phyloP scores from a whole-genome alignment of 2,329 filamentous ascomycete species.

The Metarhizium anisopliae region DNA sequence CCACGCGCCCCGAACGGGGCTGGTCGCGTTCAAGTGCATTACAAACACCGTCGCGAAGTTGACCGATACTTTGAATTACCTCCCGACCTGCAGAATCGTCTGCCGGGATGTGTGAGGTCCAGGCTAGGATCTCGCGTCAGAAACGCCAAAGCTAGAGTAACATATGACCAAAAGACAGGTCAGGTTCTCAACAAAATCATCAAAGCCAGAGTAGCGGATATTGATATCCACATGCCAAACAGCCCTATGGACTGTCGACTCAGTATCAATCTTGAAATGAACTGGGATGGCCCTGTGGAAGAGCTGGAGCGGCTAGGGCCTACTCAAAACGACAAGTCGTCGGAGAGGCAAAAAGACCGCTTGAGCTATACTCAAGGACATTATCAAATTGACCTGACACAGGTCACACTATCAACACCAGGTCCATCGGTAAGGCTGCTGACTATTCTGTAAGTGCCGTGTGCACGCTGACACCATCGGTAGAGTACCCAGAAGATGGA shows the following conservation, averaged over 20 bases:
- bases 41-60: slow-evolving; percentile 72
- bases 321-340: slow-evolving; percentile 28
- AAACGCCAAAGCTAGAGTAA: slow-evolving; percentile 48
- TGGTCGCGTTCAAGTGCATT: slow-evolving; percentile 57
- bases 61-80: slow-evolving; percentile 80
- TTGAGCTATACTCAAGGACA: slow-evolving; percentile 82
- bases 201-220: slow-evolving; percentile 78
- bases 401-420: slow-evolving; percentile 53
- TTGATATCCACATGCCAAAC: slow-evolving; percentile 76
- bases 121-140: slow-evolving; percentile 44
- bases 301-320: slow-evolving; percentile 37
- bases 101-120: slow-evolving; percentile 56
- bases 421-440: slow-evolving; percentile 26
- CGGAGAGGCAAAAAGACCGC: slow-evolving; percentile 76
- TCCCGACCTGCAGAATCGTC: slow-evolving; percentile 42
- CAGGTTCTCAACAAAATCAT: slow-evolving; percentile 74
- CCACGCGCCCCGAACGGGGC: slow-evolving; percentile 38
- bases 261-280: slow-evolving; percentile 90
- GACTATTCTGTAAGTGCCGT: neutral
- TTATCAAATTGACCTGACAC: slow-evolving; percentile 88
- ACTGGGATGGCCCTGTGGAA: slow-evolving; percentile 61
- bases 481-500: slow-evolving; percentile 33
- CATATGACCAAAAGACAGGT: slow-evolving; percentile 63
- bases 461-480: slow-evolving; percentile 1
- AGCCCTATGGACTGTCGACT: slow-evolving; percentile 82